These are phyloP conservation scores for Ceratobasidium sp. DNA, from an alignment of 1,284 basidiomycete genomes.

Conservation along the genomic window DNA sequence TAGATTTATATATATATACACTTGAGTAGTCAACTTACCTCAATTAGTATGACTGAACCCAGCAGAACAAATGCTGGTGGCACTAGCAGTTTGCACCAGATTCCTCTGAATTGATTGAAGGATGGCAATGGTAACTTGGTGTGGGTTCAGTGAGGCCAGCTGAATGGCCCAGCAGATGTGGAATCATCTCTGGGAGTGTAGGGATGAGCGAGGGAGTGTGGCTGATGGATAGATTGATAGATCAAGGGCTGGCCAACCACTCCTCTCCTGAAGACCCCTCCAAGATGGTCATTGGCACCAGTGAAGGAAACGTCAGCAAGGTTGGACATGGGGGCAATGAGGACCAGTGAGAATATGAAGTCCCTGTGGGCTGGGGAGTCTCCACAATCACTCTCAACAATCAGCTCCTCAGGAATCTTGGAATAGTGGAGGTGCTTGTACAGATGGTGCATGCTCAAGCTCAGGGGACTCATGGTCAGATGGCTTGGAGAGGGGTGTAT, in stretches of 20 bases:
- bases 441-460: too few relatives aligned
- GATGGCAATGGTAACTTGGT: slow-evolving; percentile 2
- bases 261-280: slow-evolving; percentile 14
- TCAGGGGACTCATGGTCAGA: too few relatives aligned
- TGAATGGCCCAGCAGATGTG: slow-evolving; percentile 12
- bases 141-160: not conserved
- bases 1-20: too few relatives aligned
- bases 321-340: not conserved
- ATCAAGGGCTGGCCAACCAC: slow-evolving; percentile 34
- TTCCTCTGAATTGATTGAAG: slow-evolving; percentile 30
- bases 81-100: too few relatives aligned
- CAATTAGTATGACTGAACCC: slow-evolving; percentile 18
- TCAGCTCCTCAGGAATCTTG: slow-evolving; percentile 14
- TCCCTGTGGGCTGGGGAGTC: not conserved
- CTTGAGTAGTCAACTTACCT: too few relatives aligned
- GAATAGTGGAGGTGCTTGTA: slow-evolving; percentile 1
- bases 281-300: slow-evolving; percentile 28
- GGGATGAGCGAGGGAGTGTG: slow-evolving; percentile 3
- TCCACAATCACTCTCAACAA: too few relatives aligned
- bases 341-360: not conserved
- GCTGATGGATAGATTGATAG: slow-evolving; percentile 21
- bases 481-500: too few relatives aligned
- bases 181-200: slow-evolving; percentile 25
- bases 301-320: slow-evolving; percentile 26
- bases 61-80: slow-evolving; percentile 13